A percentile compares a stretch with the other conserved stretches of the same genome.
phyloP scores from a whole-genome alignment of 257 asterid species.

The Lithospermum erythrorhizon region DNA sequence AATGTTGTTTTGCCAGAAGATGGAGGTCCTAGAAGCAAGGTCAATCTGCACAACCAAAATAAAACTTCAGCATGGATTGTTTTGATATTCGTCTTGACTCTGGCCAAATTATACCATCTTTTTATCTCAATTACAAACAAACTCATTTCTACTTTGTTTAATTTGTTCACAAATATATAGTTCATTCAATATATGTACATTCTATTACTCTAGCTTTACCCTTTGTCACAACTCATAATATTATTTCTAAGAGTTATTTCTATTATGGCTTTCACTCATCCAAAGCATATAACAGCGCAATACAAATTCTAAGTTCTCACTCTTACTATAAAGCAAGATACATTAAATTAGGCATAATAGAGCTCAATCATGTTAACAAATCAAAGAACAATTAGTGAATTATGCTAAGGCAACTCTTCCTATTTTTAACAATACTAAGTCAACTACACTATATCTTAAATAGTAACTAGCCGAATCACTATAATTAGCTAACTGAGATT shows the following conservation, averaged over 20 bases:
- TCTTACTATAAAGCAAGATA: neutral
- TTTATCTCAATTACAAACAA: no score
- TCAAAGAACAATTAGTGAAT: neutral
- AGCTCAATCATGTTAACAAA: neutral
- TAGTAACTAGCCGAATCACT: neutral
- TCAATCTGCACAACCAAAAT: constrained; percentile 7
- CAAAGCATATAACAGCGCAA: no score
- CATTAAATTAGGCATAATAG: neutral
- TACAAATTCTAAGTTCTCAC: neutral
- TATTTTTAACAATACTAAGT: neutral
- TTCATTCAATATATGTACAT: neutral
- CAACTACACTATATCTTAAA: neutral
- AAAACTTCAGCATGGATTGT: neutral
- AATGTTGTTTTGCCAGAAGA: constrained; percentile 84
- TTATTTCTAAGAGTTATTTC: neutral
- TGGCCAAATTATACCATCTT: neutral
- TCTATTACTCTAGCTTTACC: neutral
- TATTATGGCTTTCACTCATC: neutral
- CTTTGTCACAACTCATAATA: neutral
- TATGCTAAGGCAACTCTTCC: neutral
- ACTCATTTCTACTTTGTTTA: no score
- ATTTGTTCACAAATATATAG: no score
- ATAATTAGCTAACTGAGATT: neutral
- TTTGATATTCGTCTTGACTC: neutral
- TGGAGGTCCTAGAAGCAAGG: constrained; percentile 81